Percentiles rank a stretch among this genome's conserved stretches.
Conservation (phyloP, 495 filamentous ascomycete species). For the Stereocaulon alpinum region DNA sequence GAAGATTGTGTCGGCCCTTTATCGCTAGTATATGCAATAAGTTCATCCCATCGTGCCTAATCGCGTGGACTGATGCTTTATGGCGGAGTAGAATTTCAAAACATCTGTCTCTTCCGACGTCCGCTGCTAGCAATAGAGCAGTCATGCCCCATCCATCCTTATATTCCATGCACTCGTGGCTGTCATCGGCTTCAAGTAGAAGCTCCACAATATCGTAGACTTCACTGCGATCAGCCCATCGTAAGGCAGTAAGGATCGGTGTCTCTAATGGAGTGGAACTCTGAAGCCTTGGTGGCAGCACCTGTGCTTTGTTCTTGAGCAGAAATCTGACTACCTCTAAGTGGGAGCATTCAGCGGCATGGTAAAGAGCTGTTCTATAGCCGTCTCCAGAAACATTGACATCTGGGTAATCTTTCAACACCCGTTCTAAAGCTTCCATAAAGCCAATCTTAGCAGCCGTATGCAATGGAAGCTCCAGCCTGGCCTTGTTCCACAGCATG, state of each 20-base stretch:
- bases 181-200: conserved; percentile 11
- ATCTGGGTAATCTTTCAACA: conserved; percentile 14
- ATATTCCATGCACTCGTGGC: conserved; percentile 12
- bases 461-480: conserved; percentile 10
- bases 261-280: not conserved
- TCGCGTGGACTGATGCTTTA: conserved; percentile 13
- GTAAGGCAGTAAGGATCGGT: conserved; percentile 5
- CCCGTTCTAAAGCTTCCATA: conserved; percentile 11
- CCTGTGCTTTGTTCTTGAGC: conserved; percentile 12
- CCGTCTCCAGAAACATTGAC: conserved; percentile 1
- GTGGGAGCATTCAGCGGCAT: not conserved
- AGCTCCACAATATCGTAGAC: conserved; percentile 10
- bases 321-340: conserved; percentile 11
- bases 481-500: conserved; percentile 1
- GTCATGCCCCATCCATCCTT: conserved; percentile 8
- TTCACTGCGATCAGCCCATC: not conserved
- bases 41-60: not conserved
- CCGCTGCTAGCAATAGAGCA: conserved; percentile 3
- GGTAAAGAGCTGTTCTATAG: conserved; percentile 8
- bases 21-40: conserved; percentile 7
- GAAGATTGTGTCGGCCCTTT: not conserved
- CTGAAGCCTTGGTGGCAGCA: conserved; percentile 4
- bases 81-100: conserved; percentile 14
- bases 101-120: not conserved
- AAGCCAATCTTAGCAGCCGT: conserved; percentile 11